Evolutionary conservation across 805 yeast species (phyloP).

Genomic region (Metschnikowia kunwiensis): DNA sequence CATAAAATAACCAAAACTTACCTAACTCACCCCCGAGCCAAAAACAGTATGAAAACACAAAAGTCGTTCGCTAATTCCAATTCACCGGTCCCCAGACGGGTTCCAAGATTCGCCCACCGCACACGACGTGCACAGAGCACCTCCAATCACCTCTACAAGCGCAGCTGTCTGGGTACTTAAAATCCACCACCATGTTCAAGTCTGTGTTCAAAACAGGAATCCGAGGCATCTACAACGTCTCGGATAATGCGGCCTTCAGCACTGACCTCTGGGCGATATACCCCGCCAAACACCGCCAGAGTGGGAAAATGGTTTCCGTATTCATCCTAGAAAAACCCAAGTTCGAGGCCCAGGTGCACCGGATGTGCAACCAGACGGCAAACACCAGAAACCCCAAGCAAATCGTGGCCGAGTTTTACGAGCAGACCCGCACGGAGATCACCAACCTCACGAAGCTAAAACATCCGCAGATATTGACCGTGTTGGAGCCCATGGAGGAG

Average conservation of each 20-base stretch:
- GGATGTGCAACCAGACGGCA: conserved; percentile 30
- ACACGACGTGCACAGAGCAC: too few species aligned
- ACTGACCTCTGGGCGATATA: conserved; percentile 82
- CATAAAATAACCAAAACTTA: too few species aligned
- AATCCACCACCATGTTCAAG: conserved; percentile 55
- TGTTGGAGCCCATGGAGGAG: conserved; percentile 88
- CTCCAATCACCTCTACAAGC: too few species aligned
- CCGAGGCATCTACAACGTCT: conserved; percentile 62
- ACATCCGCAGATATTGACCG: conserved; percentile 82
- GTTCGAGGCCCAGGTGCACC: conserved; percentile 53
- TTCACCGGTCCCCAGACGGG: too few species aligned
- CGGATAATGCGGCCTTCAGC: conserved; percentile 66
- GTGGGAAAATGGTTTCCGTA: conserved; percentile 68
- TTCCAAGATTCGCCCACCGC: too few species aligned
- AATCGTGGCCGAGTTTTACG: conserved; percentile 59
- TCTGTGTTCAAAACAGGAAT: conserved; percentile 58
- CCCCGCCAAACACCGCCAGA: conserved; percentile 72
- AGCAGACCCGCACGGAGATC: conserved; percentile 64
- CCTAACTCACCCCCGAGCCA: too few species aligned
- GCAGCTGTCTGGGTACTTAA: too few species aligned
- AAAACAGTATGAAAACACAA: too few species aligned
- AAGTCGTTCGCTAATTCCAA: too few species aligned
- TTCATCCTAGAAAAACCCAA: conserved; percentile 82
- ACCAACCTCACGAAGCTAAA: conserved; percentile 72
- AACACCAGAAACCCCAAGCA: conserved; percentile 46